These are phyloP conservation scores for Ziziphus jujuba DNA, from an alignment of 306 rosid genomes.

Conservation along the genomic window DNA sequence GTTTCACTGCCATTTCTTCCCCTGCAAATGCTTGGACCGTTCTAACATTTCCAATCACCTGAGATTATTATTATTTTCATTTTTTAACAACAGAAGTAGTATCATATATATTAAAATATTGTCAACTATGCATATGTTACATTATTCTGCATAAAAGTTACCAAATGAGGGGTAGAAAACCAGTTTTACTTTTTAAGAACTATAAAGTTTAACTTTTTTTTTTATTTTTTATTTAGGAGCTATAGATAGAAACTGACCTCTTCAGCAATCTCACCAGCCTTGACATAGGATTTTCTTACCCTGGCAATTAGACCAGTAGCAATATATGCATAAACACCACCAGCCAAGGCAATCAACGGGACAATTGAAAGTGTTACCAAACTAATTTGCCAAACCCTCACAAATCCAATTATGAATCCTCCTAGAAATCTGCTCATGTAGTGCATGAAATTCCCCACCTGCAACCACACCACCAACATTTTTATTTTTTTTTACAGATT, in stretches of 20 bases:
- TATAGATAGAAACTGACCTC: no score
- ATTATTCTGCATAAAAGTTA: no score
- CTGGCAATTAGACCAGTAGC: slow-evolving; percentile 80
- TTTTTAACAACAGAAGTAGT: neutral
- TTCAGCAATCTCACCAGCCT: slow-evolving; percentile 96
- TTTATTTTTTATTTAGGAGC: no score
- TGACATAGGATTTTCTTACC: slow-evolving; percentile 73
- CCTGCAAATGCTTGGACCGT: slow-evolving; percentile 98
- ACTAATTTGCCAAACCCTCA: slow-evolving; percentile 91
- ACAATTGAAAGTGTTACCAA: slow-evolving; percentile 87
- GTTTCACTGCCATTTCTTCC: slow-evolving; percentile 79
- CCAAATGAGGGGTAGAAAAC: no score
- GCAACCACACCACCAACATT: slow-evolving; percentile 23
- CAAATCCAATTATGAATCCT: slow-evolving; percentile 80
- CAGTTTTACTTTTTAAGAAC: no score
- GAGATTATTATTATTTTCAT: neutral
- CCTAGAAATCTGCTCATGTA: slow-evolving; percentile 79
- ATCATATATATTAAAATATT: neutral
- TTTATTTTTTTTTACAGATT: no score
- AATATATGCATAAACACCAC: slow-evolving; percentile 85
- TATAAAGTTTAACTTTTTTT: no score
- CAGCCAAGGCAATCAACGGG: slow-evolving; percentile 91
- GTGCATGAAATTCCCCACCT: slow-evolving; percentile 97
- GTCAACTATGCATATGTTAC: no score
- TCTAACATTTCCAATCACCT: slow-evolving; percentile 93